Conservation (phyloP, 2,329 filamentous ascomycete genomes). For the Trichoderma arundinaceum region DNA sequence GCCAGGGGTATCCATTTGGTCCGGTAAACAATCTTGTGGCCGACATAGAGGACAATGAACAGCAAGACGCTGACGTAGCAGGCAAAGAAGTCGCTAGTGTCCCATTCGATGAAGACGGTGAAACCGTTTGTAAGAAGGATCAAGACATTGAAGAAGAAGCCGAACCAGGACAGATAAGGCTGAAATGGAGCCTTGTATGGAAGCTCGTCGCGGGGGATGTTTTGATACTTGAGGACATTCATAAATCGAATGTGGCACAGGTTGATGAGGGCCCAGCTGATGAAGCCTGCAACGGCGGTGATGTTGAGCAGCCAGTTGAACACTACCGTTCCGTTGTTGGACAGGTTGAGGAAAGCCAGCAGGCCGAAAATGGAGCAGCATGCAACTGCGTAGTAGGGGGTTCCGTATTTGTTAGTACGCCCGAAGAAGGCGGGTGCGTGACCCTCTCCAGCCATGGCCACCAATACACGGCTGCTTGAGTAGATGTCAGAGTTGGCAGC, state of each 20-base stretch:
- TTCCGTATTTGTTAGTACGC: slow-evolving; percentile 64
- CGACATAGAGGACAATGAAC: slow-evolving; percentile 63
- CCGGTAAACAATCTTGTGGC: slow-evolving; percentile 61
- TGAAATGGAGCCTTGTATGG: slow-evolving; percentile 67
- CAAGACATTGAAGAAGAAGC: slow-evolving; percentile 67
- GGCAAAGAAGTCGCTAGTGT: slow-evolving; percentile 65
- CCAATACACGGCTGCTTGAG: slow-evolving; percentile 70
- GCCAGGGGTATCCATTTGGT: slow-evolving; percentile 47
- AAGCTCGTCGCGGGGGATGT: slow-evolving; percentile 61
- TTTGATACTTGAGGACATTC: slow-evolving; percentile 61
- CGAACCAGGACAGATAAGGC: slow-evolving; percentile 69
- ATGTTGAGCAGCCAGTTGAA: slow-evolving; percentile 79
- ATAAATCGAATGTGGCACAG: slow-evolving; percentile 69
- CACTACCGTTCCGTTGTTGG: slow-evolving; percentile 60
- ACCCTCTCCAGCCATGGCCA: slow-evolving; percentile 68
- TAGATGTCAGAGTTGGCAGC: slow-evolving; percentile 81
- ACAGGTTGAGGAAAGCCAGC: slow-evolving; percentile 72
- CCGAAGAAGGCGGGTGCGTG: slow-evolving; percentile 66
- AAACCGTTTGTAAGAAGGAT: slow-evolving; percentile 73
- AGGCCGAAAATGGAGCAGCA: slow-evolving; percentile 62
- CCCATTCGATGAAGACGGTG: slow-evolving; percentile 69
- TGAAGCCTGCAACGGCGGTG: slow-evolving; percentile 70
- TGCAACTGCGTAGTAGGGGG: slow-evolving; percentile 66
- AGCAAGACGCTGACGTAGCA: slow-evolving; percentile 69
- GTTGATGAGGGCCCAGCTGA: slow-evolving; percentile 71